phyloP scores from a whole-genome alignment of 257 asterid species.

The Nicotiana otophora region DNA sequence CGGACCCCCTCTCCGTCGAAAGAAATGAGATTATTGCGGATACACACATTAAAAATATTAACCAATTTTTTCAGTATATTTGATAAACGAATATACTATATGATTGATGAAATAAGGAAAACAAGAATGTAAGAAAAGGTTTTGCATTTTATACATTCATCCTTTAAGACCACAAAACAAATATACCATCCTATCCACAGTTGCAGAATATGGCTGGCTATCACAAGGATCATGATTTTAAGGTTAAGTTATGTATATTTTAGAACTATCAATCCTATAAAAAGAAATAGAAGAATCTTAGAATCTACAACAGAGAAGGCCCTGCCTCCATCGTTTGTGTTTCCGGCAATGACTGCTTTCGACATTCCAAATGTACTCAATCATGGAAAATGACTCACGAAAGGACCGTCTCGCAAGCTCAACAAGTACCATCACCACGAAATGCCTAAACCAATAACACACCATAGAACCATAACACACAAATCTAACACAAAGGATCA shows the following conservation, averaged over 20 bases:
- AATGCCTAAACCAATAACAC: too few relatives aligned
- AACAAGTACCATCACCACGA: too few relatives aligned
- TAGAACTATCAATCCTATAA: conserved; percentile 14
- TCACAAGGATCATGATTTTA: neutral
- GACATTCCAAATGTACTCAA: too few relatives aligned
- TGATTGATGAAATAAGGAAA: neutral
- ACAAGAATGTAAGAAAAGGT: conserved; percentile 9
- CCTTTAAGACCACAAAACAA: conserved; percentile 12
- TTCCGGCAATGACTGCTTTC: conserved; percentile 45
- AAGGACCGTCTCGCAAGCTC: too few relatives aligned
- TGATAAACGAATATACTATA: too few relatives aligned
- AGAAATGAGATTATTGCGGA: too few relatives aligned
- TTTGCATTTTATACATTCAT: conserved; percentile 15
- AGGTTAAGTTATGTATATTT: conserved; percentile 3
- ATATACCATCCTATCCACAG: conserved; percentile 20
- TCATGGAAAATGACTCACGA: too few relatives aligned
- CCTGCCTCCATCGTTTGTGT: conserved; percentile 64
- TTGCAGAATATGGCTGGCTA: conserved; percentile 27
- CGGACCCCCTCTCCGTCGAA: too few relatives aligned
- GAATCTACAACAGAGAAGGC: conserved; percentile 81
- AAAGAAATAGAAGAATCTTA: conserved; percentile 19
- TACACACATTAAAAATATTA: too few relatives aligned
- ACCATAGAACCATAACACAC: too few relatives aligned
- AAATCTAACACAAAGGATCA: too few relatives aligned
- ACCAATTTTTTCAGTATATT: too few relatives aligned